Evolutionary conservation across 2,329 filamentous ascomycete species (phyloP).

Genomic region (Coniochaeta prunicola): DNA sequence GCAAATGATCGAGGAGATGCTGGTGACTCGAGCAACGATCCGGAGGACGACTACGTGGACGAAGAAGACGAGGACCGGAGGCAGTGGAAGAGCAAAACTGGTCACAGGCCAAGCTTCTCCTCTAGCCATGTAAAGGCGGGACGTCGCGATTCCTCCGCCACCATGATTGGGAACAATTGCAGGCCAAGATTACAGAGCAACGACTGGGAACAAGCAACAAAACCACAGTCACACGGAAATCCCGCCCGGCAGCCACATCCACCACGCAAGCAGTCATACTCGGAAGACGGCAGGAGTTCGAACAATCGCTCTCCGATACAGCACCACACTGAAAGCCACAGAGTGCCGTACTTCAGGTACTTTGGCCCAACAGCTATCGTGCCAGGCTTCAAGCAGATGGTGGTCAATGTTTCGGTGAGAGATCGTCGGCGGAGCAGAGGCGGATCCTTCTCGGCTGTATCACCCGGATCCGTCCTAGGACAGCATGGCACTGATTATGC

Average conservation of each 20-base stretch:
- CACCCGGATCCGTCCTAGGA: slow-evolving; percentile 32
- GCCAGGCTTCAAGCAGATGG: slow-evolving; percentile 89
- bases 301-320: slow-evolving; percentile 36
- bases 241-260: slow-evolving; percentile 10
- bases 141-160: slow-evolving; percentile 13
- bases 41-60: slow-evolving; percentile 24
- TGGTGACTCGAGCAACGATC: slow-evolving; percentile 19
- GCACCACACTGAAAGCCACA: slow-evolving; percentile 47
- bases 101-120: slow-evolving; percentile 16
- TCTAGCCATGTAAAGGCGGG: slow-evolving; percentile 12
- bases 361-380: slow-evolving; percentile 89
- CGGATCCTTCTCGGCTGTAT: slow-evolving; percentile 48
- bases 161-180: slow-evolving; percentile 8
- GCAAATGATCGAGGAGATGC: slow-evolving; percentile 12
- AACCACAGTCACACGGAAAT: slow-evolving; percentile 9
- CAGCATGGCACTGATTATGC: slow-evolving; percentile 17
- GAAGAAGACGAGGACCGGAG: slow-evolving; percentile 21
- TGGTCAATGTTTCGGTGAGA: slow-evolving; percentile 53
- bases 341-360: slow-evolving; percentile 84
- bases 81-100: slow-evolving; percentile 19
- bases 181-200: slow-evolving; percentile 11
- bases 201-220: slow-evolving; percentile 16
- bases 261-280: slow-evolving; percentile 28
- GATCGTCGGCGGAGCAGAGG: slow-evolving; percentile 51
- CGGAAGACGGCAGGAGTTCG: slow-evolving; percentile 31